These are phyloP conservation scores for Malassezia sp. DNA, from an alignment of 1,284 basidiomycete genomes.

Conservation along the genomic window DNA sequence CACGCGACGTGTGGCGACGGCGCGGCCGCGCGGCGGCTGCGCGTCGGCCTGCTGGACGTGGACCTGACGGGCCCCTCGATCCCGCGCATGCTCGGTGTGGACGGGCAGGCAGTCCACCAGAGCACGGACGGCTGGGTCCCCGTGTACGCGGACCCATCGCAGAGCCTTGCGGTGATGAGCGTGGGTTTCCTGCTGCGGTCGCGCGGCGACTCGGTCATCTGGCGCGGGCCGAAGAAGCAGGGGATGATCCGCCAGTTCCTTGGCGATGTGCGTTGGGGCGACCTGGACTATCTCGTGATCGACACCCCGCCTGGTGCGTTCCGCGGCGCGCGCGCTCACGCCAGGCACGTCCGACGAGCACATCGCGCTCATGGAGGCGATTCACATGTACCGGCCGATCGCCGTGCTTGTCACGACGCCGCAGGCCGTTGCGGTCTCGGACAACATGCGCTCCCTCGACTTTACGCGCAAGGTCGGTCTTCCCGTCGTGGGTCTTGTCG, in stretches of 20 bases:
- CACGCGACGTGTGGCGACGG: slow-evolving; percentile 1
- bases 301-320: slow-evolving; percentile 97
- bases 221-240: slow-evolving; percentile 98
- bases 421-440: slow-evolving; percentile 86
- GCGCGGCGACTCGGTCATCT: slow-evolving; percentile 84
- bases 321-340: too few species aligned
- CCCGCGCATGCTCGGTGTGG: slow-evolving; percentile 90
- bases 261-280: slow-evolving; percentile 89
- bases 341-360: slow-evolving; percentile 97
- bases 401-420: slow-evolving; percentile 92
- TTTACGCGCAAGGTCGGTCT: slow-evolving; percentile 78
- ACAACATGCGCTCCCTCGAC: slow-evolving; percentile 88
- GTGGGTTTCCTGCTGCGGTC: slow-evolving; percentile 87
- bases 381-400: slow-evolving; percentile 58
- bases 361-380: slow-evolving; percentile 83
- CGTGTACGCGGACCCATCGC: slow-evolving; percentile 56
- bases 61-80: slow-evolving; percentile 95
- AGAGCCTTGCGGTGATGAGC: slow-evolving; percentile 78
- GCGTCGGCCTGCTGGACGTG: slow-evolving; percentile 81
- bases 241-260: slow-evolving; percentile 98
- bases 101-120: slow-evolving; percentile 62
- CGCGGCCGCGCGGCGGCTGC: not conserved
- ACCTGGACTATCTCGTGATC: slow-evolving; percentile 87
- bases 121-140: slow-evolving; percentile 95
- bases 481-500: slow-evolving; percentile 83